Base-by-base conservation (phyloP, 139 green algal species). In the Picochlorum costavermella region DNA sequence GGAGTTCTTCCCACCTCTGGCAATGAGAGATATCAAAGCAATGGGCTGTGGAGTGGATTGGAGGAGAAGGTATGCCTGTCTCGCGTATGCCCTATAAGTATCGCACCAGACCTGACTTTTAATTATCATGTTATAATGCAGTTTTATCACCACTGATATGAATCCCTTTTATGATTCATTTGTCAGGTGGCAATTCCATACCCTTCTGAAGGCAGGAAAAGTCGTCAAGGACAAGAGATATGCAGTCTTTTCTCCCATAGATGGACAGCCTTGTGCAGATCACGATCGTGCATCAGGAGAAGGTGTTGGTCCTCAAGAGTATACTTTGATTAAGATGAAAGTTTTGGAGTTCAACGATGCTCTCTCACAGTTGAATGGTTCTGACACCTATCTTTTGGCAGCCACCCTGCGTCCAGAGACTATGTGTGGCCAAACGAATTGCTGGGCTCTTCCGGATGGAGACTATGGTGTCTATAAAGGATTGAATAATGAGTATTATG, bases 351-450 rank as follows among this genome's bases (percentile, higher is more conserved):
- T 95, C 20, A 69, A 61, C 6, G 87, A 85, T 71, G 60, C 46
- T 33, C 84, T 98, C 53, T 72, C 74, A 6, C 56, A 29, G 23
- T 74, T 96, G 67, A 57, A 77, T 56, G 73, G 69, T 62, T 81
- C 79, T 17, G 25, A 64, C 0, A 84, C 98, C 12, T 98, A 79
- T 77, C 74, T 99, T 9, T 69, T 96, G 74, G 90, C 93, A 1
- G 94, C 93, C 46, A 99, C 94, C 14, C 81, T 99, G 67, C 79
- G 94, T 0, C 92, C 93, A 0, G 94, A 99, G 78, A 99, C 94
- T n/a, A 98, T 99, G 93, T 96, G 95, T 64, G 94, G 94, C 28
- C 92, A 98, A 82, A 97, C 90, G 60, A 99, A 99, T 81, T 90
- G 76, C 71, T 99, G 94, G 94, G 84, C 85, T n/a, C 82, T 98